Percentiles rank a stretch among this genome's conserved stretches.
Evolutionary conservation across 345 rosid genomes (phyloP).

Genomic region (Arabidopsis arenosa): DNA sequence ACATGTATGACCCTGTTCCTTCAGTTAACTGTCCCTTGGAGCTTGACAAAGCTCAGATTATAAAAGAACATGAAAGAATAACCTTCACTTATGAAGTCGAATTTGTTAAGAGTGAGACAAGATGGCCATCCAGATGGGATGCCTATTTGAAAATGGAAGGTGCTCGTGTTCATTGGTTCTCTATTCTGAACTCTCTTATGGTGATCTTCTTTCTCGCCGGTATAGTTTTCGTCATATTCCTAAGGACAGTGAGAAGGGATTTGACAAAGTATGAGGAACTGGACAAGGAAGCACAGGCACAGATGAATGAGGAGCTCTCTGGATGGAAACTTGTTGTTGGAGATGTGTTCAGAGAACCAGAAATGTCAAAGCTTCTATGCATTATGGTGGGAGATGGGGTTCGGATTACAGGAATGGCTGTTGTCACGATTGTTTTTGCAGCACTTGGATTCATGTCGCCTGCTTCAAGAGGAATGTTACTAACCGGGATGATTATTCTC

Average conservation of each 20-base stretch:
- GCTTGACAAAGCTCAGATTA: slow-evolving; percentile 81
- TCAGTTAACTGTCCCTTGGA: slow-evolving; percentile 69
- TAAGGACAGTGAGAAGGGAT: slow-evolving; percentile 86
- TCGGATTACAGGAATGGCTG: slow-evolving; percentile 82
- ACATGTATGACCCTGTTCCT: slow-evolving; percentile 62
- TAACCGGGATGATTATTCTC: slow-evolving; percentile 83
- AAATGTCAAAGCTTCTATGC: slow-evolving; percentile 69
- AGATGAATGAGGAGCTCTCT: slow-evolving; percentile 87
- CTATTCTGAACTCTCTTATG: slow-evolving; percentile 79
- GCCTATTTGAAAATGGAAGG: slow-evolving; percentile 91
- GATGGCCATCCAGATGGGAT: slow-evolving; percentile 95
- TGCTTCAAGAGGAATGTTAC: slow-evolving; percentile 85
- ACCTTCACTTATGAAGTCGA: slow-evolving; percentile 85
- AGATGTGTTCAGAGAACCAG: slow-evolving; percentile 88
- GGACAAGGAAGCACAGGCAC: slow-evolving; percentile 88
- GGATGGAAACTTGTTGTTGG: slow-evolving; percentile 94
- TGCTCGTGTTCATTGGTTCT: slow-evolving; percentile 88
- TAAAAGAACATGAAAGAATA: slow-evolving; percentile 70
- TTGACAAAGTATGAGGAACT: slow-evolving; percentile 81
- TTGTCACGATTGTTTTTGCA: slow-evolving; percentile 76
- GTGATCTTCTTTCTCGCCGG: slow-evolving; percentile 80
- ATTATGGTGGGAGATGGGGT: slow-evolving; percentile 80
- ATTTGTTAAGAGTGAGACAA: slow-evolving; percentile 69
- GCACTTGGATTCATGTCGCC: slow-evolving; percentile 88
- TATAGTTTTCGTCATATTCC: slow-evolving; percentile 76